These are phyloP conservation scores for Taphrina flavorubra DNA, from an alignment of 1,139 yeast genomes.

Conservation along the genomic window DNA sequence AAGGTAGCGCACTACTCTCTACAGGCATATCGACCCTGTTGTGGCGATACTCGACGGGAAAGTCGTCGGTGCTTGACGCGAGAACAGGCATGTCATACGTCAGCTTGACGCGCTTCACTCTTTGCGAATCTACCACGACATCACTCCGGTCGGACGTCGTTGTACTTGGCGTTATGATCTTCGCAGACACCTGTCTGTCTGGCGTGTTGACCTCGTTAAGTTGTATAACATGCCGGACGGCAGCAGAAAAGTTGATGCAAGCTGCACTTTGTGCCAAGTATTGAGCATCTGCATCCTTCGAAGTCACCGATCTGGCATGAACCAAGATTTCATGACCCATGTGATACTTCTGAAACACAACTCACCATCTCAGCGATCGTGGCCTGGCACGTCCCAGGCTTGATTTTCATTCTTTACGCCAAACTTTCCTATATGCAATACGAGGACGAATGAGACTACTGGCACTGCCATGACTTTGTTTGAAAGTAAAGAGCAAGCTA, in stretches of 20 bases:
- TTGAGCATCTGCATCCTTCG: conserved; percentile 5
- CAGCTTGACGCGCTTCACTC: conserved; percentile 9
- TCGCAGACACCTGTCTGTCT: not conserved
- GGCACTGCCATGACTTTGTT: too few relatives aligned
- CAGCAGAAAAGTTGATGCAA: conserved; percentile 5
- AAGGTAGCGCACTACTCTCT: not conserved
- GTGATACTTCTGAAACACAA: not conserved
- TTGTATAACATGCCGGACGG: not conserved
- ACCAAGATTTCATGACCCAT: conserved; percentile 13
- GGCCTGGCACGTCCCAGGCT: too few relatives aligned
- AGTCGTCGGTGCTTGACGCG: not conserved
- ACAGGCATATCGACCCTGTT: not conserved
- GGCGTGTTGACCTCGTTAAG: conserved; percentile 3
- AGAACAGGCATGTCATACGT: not conserved
- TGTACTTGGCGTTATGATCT: conserved; percentile 10
- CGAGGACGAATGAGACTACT: too few relatives aligned
- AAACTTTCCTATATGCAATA: too few relatives aligned
- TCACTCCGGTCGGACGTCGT: conserved; percentile 13
- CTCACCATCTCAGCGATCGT: too few relatives aligned
- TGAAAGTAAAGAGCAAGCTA: too few relatives aligned
- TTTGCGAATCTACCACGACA: conserved; percentile 21
- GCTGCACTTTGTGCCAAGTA: conserved; percentile 9
- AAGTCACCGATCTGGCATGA: conserved; percentile 17
- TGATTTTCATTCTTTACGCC: too few relatives aligned
- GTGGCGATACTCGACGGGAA: not conserved